phyloP scores from a whole-genome alignment of 441 rosid genomes.

The Geranium incanum region DNA sequence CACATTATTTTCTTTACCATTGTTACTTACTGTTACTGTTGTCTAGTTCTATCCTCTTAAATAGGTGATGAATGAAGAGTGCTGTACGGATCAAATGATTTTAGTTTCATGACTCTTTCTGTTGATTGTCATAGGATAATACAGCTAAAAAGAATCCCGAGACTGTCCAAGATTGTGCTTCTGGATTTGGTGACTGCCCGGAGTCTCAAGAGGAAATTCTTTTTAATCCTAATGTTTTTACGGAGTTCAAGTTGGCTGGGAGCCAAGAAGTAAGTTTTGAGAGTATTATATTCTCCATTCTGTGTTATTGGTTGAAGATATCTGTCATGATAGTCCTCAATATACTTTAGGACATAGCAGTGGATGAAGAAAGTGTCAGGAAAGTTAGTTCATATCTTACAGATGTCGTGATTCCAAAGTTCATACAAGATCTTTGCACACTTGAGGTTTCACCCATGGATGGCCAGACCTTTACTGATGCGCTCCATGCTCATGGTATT shows the following conservation, averaged over 20 bases:
- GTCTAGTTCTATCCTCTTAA: slow-evolving; percentile 1
- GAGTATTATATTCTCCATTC: neutral
- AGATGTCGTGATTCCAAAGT: slow-evolving; percentile 87
- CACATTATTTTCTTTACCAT: neutral
- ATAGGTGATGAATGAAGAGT: neutral
- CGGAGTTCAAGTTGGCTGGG: slow-evolving; percentile 89
- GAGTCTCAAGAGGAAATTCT: slow-evolving; percentile 50
- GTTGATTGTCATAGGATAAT: slow-evolving; percentile 36
- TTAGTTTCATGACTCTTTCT: slow-evolving; percentile 8
- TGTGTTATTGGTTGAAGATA: neutral
- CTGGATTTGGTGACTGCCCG: slow-evolving; percentile 35
- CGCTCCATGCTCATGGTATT: slow-evolving; percentile 97
- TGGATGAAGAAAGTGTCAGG: slow-evolving; percentile 86
- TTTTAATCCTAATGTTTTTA: slow-evolving; percentile 93
- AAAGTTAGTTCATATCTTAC: slow-evolving; percentile 75
- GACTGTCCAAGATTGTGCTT: slow-evolving; percentile 27
- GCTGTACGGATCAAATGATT: slow-evolving; percentile 1
- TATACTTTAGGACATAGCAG: slow-evolving; percentile 56
- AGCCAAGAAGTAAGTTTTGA: slow-evolving; percentile 54
- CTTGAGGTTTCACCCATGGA: slow-evolving; percentile 99
- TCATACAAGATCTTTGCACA: slow-evolving; percentile 84
- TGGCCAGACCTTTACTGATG: slow-evolving; percentile 96
- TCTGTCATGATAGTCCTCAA: slow-evolving; percentile 13
- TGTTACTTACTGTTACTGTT: neutral
- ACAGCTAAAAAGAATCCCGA: slow-evolving; percentile 29